Percentiles rank a stretch among this genome's conserved stretches.
Evolutionary conservation across 129 eudicot species (phyloP).

Genomic region (Flaveria ramosissima): DNA sequence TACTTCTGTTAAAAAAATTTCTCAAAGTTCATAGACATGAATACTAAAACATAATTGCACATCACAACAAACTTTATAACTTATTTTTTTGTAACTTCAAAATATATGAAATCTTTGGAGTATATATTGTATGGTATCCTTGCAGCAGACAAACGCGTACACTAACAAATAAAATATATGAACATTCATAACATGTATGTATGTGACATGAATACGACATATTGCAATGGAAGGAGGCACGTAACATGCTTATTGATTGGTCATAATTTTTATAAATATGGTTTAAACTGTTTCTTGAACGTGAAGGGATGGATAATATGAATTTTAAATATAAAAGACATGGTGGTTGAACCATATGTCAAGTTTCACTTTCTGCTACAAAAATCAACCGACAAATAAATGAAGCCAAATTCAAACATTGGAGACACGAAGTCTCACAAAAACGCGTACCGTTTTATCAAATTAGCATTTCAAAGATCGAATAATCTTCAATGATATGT

Average conservation of each 20-base stretch:
- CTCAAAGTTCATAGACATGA: too few species aligned
- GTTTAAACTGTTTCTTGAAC: conserved; percentile 9
- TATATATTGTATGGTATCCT: neutral
- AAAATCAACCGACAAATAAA: conserved; percentile 26
- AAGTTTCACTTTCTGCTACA: conserved; percentile 33
- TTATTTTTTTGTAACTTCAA: neutral
- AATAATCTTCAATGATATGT: neutral
- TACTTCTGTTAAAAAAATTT: too few species aligned
- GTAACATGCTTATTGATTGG: conserved; percentile 33
- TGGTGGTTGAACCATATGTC: conserved; percentile 36
- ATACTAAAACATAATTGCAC: too few species aligned
- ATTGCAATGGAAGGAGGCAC: conserved; percentile 26
- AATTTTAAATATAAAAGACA: conserved; percentile 11
- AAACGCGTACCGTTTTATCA: conserved; percentile 22
- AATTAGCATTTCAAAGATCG: neutral
- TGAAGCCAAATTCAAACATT: conserved; percentile 22
- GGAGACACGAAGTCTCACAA: conserved; percentile 23
- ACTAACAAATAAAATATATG: neutral
- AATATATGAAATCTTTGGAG: neutral
- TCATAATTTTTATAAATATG: conserved; percentile 1
- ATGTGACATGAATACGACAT: conserved; percentile 24
- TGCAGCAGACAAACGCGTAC: neutral
- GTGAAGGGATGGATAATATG: neutral
- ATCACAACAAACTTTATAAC: neutral
- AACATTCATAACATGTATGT: neutral